Evolutionary conservation across 257 asterid genomes (phyloP), one percentile per base, ranked within the genome.

Genomic region (Solanum appendiculatum): DNA sequence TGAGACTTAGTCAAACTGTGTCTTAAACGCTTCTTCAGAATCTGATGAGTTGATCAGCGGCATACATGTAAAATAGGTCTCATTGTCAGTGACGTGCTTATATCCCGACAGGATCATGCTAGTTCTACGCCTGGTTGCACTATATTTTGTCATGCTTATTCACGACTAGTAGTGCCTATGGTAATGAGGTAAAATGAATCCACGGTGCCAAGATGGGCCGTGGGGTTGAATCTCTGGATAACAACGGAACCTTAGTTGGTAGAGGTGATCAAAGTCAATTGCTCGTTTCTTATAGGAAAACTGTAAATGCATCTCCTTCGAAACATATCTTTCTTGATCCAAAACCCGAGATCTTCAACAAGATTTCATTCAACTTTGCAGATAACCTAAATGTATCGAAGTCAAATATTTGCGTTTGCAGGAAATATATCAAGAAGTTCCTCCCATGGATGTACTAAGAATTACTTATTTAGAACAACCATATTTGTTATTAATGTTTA

Each of bases 1-100:
- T 91, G 15, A 91, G 90, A 51, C 98, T 96, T 56, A 91, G 95
- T 91, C 86, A 68, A 88, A 88, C 90, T 18, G 86, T 86, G 63
- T 33, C 90, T 5, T 87, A 70, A 56, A 89, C 78, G 82, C 86
- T 87, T 81, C 15, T 80, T 58, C 33, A 56, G n/a, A n/a, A 78
- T 44, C 85, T 4, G 29, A 46, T 21, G 7, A 46, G 66, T 46
- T 16, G 66, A 46, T 80, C 85, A 80, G 39, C 64, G 29, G 16
- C 66, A 46, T 80, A 18, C 66, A 80, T 66, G 85, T 80, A 46
- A 80, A n/a, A 46, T 29, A 27, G 16, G 7, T 77, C 83, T 77
- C 20, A 40, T 75, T 25, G 21, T 37, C 46, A 25, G 25, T 3
- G 82, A 73, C 8, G 3, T 74, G 34, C 60, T 77, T 20, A 42